Evolutionary conservation across 345 rosid species (phyloP).

Genomic region (Moricandia moricandioides): DNA sequence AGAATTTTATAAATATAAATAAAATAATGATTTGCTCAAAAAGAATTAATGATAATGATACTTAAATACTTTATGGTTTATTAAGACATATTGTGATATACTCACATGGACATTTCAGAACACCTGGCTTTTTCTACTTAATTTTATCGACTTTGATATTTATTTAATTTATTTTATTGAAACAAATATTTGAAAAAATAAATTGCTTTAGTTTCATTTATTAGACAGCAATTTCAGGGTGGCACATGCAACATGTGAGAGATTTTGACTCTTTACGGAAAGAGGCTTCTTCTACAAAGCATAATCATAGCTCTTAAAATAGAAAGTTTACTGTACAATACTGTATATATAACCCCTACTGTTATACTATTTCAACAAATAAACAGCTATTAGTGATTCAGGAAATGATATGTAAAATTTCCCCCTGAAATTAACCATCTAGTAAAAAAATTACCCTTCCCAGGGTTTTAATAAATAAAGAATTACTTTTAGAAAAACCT

Average conservation of each 20-base stretch:
- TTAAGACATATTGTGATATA: conserved; percentile 9
- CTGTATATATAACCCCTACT: not conserved
- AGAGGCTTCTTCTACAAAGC: not conserved
- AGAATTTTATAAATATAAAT: conserved; percentile 5
- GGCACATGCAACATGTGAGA: conserved; percentile 39
- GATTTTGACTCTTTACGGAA: conserved; percentile 33
- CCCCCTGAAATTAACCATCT: not conserved
- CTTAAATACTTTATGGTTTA: conserved; percentile 3
- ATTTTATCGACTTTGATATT: conserved; percentile 13
- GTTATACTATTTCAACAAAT: not conserved
- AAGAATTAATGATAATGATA: not conserved
- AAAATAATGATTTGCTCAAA: not conserved
- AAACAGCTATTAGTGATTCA: not conserved
- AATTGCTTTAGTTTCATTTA: conserved; percentile 8
- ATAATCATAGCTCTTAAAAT: conserved; percentile 26
- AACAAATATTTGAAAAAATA: not conserved
- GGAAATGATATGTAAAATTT: not conserved
- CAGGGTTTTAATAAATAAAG: not conserved
- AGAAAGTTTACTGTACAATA: conserved; percentile 23
- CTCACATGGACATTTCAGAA: conserved; percentile 41
- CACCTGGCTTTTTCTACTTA: conserved; percentile 28
- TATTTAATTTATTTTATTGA: not conserved
- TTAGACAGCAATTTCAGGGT: conserved; percentile 38
- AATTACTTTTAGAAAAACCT: conserved; percentile 12
- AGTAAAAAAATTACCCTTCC: not conserved